These are phyloP conservation scores for Kodamaea kaohsiungensis DNA, from an alignment of 805 yeast genomes.

Conservation along the genomic window DNA sequence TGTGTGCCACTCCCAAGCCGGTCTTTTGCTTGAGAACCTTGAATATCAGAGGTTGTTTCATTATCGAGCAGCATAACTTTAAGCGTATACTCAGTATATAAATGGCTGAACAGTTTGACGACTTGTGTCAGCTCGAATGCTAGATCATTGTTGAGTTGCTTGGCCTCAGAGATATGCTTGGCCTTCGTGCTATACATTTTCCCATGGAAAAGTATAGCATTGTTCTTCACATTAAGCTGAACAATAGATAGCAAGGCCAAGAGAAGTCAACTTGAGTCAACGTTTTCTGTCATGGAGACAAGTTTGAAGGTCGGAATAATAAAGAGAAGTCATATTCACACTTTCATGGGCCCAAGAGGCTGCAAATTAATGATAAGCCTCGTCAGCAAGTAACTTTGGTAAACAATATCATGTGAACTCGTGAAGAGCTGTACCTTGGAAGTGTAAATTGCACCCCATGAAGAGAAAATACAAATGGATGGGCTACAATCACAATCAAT, in stretches of 20 bases:
- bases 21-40: neutral
- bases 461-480: too few relatives aligned
- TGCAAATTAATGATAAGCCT: too few relatives aligned
- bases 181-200: neutral
- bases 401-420: too few relatives aligned
- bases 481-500: too few relatives aligned
- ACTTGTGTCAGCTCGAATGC: neutral
- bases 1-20: neutral
- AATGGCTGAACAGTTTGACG: neutral
- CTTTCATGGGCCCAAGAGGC: too few relatives aligned
- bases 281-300: neutral
- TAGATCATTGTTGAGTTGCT: neutral
- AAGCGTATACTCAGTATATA: neutral
- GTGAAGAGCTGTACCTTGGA: too few relatives aligned
- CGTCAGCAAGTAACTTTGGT: too few relatives aligned
- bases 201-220: neutral
- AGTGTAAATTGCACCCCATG: too few relatives aligned
- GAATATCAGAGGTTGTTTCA: neutral
- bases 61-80: neutral
- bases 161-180: neutral
- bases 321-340: too few relatives aligned
- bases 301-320: too few relatives aligned
- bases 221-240: neutral
- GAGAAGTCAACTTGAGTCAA: neutral
- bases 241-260: neutral